Conservation (phyloP, 441 rosid genomes). For the Aquilaria agallochum region DNA sequence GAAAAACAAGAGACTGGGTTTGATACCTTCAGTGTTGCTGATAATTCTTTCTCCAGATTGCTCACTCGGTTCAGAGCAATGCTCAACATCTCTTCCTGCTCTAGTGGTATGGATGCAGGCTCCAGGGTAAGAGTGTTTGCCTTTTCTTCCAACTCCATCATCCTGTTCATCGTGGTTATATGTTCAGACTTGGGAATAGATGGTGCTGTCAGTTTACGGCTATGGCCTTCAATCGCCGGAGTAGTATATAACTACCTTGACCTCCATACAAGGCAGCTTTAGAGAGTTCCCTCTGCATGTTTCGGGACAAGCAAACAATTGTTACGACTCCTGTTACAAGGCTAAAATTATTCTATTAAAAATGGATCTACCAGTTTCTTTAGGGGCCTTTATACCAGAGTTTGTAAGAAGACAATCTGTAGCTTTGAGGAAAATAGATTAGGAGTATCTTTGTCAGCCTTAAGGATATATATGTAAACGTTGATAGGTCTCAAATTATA, state of each 20-base stretch:
- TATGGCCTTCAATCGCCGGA: conserved; percentile 19
- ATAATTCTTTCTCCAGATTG: conserved; percentile 57
- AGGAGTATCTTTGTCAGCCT: too few relatives aligned
- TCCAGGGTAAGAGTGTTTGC: conserved; percentile 28
- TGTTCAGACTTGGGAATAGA: conserved; percentile 45
- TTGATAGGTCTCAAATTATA: too few relatives aligned
- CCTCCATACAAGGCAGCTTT: conserved; percentile 48
- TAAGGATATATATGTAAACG: too few relatives aligned
- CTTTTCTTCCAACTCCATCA: conserved; percentile 76
- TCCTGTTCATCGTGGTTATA: conserved; percentile 51
- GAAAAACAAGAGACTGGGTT: background rate
- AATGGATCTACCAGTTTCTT: conserved; percentile 22
- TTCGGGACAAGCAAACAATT: conserved; percentile 53
- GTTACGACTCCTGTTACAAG: conserved; percentile 62
- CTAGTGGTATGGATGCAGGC: conserved; percentile 38
- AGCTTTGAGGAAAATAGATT: background rate
- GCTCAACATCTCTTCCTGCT: conserved; percentile 63
- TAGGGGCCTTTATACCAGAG: conserved; percentile 17
- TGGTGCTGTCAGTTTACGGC: conserved; percentile 12
- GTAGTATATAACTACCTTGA: conserved; percentile 25
- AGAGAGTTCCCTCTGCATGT: conserved; percentile 55
- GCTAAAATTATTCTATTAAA: conserved; percentile 54
- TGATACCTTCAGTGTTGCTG: conserved; percentile 59
- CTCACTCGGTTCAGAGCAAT: conserved; percentile 49
- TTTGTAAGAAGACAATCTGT: conserved; percentile 20